Base-by-base conservation (phyloP, 2,329 filamentous ascomycete species). In the Paracoccidioides lutzii region DNA sequence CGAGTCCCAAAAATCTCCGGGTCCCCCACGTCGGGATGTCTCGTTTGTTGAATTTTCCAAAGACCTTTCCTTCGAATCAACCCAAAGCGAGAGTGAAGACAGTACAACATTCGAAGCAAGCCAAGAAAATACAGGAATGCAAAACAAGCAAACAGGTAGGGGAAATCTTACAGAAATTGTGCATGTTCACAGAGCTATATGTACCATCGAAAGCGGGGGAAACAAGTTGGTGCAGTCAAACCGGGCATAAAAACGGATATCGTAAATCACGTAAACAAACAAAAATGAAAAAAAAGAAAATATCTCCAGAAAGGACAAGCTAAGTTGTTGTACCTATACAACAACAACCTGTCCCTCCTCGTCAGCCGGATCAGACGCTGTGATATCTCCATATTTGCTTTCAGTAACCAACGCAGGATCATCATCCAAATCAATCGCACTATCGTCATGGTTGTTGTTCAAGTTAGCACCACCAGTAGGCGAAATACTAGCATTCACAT, bases 401-500 rank as follows among this genome's bases (percentile, higher is more conserved):
- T 71, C 69, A 5, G 67, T 66, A 51, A 73, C 69, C 55, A 73
- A 59, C 61, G 72, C 69, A 4, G 72, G 70, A 53, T 74, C 72
- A 33, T 73, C 70, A 45, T 73, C 73, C 62, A 89, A 84, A 35
- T 84, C 84, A 58, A 89, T 89, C 1, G 84, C 85, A 63, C 85
- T 89, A 61, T 89, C 86, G 61, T 89, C 85, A 58, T 84, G 71
- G 57, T 22, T 22, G 22, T 2, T 22, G 22, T 69, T 71, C 9
- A 48, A 22, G n/a, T 12, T 32, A n/a, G 22, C 22, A 22, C 22
- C 42, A 38, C 48, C 30, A 30, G 3, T 41, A 0, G 48, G 35
- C 5, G 52, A 32, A 22, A 14, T 32, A 38, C 12, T 44, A 5
- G 22, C 30, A 35, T 44, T 53, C 14, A 22, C n/a, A 32, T 9